These are phyloP conservation scores for Fusarium decemcellulare DNA, from an alignment of 2,329 filamentous ascomycete species.

Conservation along the genomic window DNA sequence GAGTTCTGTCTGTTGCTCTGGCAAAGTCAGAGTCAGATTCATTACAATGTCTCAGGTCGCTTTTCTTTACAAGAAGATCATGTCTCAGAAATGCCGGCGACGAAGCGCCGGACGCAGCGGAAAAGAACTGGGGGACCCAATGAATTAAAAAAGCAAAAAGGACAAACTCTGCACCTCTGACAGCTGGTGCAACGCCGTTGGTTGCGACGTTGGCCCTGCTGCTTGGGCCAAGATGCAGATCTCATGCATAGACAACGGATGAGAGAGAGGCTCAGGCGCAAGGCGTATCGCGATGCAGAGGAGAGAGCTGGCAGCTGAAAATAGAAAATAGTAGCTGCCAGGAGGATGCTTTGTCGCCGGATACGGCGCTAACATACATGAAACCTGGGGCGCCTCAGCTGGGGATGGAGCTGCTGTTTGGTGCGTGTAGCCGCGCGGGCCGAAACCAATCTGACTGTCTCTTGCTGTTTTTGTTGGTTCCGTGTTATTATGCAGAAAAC, in stretches of 20 bases:
- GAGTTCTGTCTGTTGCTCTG: slow-evolving; percentile 1
- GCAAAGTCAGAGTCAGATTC: neutral
- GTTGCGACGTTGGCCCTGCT: neutral
- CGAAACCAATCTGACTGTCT: slow-evolving; percentile 11
- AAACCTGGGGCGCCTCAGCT: slow-evolving; percentile 41
- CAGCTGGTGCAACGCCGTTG: neutral
- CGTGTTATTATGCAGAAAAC: neutral
- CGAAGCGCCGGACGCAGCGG: neutral
- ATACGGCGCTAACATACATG: slow-evolving; percentile 37
- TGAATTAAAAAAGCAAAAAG: neutral
- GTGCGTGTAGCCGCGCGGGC: slow-evolving; percentile 18
- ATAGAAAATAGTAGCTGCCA: slow-evolving; percentile 15
- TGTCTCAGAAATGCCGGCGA: slow-evolving; percentile 5
- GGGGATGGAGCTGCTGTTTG: neutral
- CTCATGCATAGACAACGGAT: neutral
- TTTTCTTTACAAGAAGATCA: neutral
- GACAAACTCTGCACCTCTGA: neutral
- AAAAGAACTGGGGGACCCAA: neutral
- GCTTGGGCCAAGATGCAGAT: neutral
- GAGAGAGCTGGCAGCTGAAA: neutral
- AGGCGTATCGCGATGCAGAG: slow-evolving; percentile 27
- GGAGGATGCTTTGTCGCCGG: neutral
- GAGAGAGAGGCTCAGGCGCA: neutral
- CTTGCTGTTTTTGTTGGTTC: neutral
- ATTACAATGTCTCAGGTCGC: neutral